Base-by-base conservation (phyloP, 306 rosid species). In the Vigna hirtella region DNA sequence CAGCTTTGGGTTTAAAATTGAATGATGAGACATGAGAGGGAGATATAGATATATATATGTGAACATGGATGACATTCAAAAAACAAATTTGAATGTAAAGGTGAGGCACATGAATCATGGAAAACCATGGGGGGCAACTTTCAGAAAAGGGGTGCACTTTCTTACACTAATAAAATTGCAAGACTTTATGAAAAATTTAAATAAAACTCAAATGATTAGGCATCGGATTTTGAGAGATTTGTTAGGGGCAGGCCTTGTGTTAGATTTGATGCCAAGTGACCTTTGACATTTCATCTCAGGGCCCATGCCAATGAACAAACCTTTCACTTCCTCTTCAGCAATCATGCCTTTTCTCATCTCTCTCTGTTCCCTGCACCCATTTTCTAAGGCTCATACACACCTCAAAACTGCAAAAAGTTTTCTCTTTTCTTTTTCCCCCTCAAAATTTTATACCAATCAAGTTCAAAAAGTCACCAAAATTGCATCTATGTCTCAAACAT, bases 161-260 rank as follows among this genome's bases (percentile, higher is more conserved):
- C 83, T 83, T 49, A 47, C 76, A 47, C 56, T 70, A 50, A 9
- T 77, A 72, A 77, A 74, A 63, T 51, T 40, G 47, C 48, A 51
- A 57, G 40, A 83, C 77, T 75, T 78, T 67, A 62, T 78, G 3
- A 1, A 65, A 30, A 59, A 30, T 47, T 56, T 78, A 73, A 76
- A 85, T 62, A 66, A 83, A 78, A 74, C 38, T 38, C 71, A 76
- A 87, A 84, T 86, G 91, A 91, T 91, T 85, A 79, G 83, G 82
- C 85, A 79, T 86, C 78, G 57, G 93, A 87, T 86, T 91, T 87
- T 89, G 91, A 73, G 87, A 81, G 89, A 89, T 91, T 81, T 87
- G 66, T 43, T 47, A 50, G 79, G 83, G 88, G 82, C 80, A 78
- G 55, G 82, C 85, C 79, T 73, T 78, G 22, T 68, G 68, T 77